These are phyloP conservation scores for Eimeria tenella DNA, from an alignment of 169 alveolate species.

Conservation along the genomic window DNA sequence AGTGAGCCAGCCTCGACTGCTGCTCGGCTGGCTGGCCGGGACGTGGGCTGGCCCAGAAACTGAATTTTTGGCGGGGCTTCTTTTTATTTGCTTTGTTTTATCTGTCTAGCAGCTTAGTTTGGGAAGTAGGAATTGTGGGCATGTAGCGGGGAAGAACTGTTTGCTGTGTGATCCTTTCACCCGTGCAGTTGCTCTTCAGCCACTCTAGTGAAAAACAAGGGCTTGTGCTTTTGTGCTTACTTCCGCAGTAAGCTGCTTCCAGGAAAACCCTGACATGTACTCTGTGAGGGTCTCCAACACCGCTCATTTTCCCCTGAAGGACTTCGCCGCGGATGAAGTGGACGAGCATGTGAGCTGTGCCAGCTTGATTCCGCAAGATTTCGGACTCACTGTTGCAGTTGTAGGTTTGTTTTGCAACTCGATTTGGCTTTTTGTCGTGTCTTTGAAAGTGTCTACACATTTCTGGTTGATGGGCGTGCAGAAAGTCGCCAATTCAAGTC, in stretches of 20 bases:
- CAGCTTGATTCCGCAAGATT: neutral
- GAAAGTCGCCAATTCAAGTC: constrained; percentile 21
- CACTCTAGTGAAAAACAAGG: too few species aligned
- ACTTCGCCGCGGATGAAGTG: neutral
- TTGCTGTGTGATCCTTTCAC: too few species aligned
- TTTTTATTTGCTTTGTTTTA: too few species aligned
- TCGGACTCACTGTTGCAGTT: neutral
- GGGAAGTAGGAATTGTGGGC: too few species aligned
- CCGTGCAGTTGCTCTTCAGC: too few species aligned
- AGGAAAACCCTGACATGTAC: constrained; percentile 5
- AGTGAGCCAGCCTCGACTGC: neutral
- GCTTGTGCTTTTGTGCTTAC: neutral
- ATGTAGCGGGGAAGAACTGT: too few species aligned
- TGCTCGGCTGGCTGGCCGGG: neutral
- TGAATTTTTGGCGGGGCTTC: too few species aligned
- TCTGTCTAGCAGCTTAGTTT: too few species aligned
- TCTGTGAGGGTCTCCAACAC: constrained; percentile 18
- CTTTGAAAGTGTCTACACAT: too few species aligned
- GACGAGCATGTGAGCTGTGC: constrained; percentile 29
- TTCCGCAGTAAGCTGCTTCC: constrained; percentile 9
- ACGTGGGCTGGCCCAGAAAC: too few species aligned
- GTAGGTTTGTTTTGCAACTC: neutral
- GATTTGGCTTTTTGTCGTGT: too few species aligned
- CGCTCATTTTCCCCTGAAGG: constrained; percentile 20
- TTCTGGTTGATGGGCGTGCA: neutral